phyloP scores from a whole-genome alignment of 2,329 filamentous ascomycete species.

The Cladobotryum protrusum region DNA sequence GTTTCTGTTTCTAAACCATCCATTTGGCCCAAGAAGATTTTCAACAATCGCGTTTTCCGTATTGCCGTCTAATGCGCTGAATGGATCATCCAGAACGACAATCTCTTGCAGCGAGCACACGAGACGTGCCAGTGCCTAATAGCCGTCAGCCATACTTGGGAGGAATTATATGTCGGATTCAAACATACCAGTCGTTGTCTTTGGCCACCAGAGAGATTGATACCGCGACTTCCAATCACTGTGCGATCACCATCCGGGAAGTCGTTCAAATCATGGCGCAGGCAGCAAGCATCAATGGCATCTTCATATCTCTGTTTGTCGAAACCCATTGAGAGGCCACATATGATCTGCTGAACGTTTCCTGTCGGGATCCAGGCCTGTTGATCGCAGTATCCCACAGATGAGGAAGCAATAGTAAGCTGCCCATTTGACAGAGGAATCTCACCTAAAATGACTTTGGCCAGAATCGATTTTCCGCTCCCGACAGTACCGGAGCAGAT shows the following conservation, averaged over 20 bases:
- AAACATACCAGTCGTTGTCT: conserved; percentile 18
- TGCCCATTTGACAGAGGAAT: conserved; percentile 3
- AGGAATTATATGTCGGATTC: background rate
- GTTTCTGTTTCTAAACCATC: conserved; percentile 21
- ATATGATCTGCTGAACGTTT: conserved; percentile 15
- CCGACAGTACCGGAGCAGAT: conserved; percentile 23
- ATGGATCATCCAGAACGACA: conserved; percentile 15
- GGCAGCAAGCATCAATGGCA: conserved; percentile 15
- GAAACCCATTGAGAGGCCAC: conserved; percentile 7
- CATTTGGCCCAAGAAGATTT: conserved; percentile 15
- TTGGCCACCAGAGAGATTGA: conserved; percentile 19
- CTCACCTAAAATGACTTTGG: conserved; percentile 17
- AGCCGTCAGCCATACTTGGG: background rate
- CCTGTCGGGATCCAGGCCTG: conserved; percentile 16
- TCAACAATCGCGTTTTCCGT: conserved; percentile 13
- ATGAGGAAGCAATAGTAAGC: conserved; percentile 3
- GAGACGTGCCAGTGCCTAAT: conserved; percentile 13
- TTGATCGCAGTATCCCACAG: conserved; percentile 16
- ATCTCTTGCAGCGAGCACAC: conserved; percentile 9
- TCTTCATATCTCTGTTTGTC: conserved; percentile 15
- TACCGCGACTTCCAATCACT: conserved; percentile 14
- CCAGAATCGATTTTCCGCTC: conserved; percentile 22
- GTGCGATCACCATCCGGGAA: conserved; percentile 18
- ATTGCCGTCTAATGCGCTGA: conserved; percentile 15
- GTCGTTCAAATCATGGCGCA: conserved; percentile 16